Percentiles rank a stretch among this genome's conserved stretches.
Evolutionary conservation across 23 red algal genomes (phyloP).

Genomic region (Chondrus crispus): DNA sequence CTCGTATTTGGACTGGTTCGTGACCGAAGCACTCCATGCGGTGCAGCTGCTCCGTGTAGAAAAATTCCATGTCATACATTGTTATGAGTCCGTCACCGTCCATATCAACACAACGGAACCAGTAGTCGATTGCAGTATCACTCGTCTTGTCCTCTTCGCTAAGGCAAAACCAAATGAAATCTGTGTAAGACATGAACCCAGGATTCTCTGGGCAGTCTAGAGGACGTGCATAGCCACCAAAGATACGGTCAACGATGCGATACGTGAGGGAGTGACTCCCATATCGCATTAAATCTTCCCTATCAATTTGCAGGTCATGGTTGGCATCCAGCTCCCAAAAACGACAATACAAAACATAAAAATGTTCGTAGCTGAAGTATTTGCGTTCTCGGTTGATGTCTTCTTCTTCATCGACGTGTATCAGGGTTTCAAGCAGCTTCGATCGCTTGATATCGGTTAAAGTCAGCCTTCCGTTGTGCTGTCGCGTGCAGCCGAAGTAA

Average conservation of each 20-base stretch:
- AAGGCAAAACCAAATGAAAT: slow-evolving; percentile 99
- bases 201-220: slow-evolving; percentile 67
- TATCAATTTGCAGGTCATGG: slow-evolving; percentile 96
- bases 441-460: slow-evolving; percentile 67
- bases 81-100: slow-evolving; percentile 99
- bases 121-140: slow-evolving; percentile 90
- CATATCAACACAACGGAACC: slow-evolving; percentile 98
- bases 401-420: slow-evolving; percentile 91
- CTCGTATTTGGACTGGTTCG: slow-evolving; percentile 89
- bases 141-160: slow-evolving; percentile 98
- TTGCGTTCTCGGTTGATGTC: slow-evolving; percentile 94
- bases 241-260: slow-evolving; percentile 96
- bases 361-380: slow-evolving; percentile 99
- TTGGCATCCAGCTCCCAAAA: slow-evolving; percentile 99
- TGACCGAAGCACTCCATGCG: slow-evolving; percentile 99
- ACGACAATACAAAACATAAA: slow-evolving; percentile 99
- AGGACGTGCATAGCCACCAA: slow-evolving; percentile 80
- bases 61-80: slow-evolving; percentile 96
- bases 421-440: slow-evolving; percentile 69
- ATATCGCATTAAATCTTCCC: slow-evolving; percentile 96
- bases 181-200: slow-evolving; percentile 94
- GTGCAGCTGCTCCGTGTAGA: slow-evolving; percentile 98
- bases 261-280: slow-evolving; percentile 90
- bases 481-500: slow-evolving; percentile 78
- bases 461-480: slow-evolving; percentile 70